Evolutionary conservation across 1,284 basidiomycete genomes (phyloP), one percentile per base, ranked within the genome.

Genomic region (Austroboletus niveus): DNA sequence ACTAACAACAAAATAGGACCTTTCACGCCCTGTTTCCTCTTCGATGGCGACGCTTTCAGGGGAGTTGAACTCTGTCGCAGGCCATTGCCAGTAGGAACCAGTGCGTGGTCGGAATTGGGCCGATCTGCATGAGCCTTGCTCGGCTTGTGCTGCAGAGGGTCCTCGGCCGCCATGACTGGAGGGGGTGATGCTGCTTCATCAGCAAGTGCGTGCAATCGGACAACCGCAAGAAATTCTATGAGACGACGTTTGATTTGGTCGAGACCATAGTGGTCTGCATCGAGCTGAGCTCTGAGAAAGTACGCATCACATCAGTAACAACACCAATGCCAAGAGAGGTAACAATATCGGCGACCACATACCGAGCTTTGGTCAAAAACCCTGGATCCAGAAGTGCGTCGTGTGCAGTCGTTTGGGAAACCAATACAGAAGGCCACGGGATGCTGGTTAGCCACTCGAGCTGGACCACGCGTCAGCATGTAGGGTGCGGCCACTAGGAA

Each of bases 161-260:
- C 45, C 42, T 51, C 50, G 15, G 29, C 29, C 10, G 32, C 29
- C n/a, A 45, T 40, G 27, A 50, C 41, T 2, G 54, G 15, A 11
- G 42, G 15, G 17, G 53, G 45, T 7, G 45, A 24, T n/a, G 53
- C 15, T 12, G 55, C 31, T 31, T 67, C 65, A 34, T 61, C 62
- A 36, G 78, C 77, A 44, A 87, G 75, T 57, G 90, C 84, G 56
- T 83, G 84, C 43, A 96, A 74, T 58, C 92, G 79, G 43, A 94
- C 87, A 27, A 96, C 87, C 0, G 92, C 93, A 22, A 96, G 78
- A 65, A 93, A 95, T 64, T 96, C 93, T 50, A 94, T 87, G 11
- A 96, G 75, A 9, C 93, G 81, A 57, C 91, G 89, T 78, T 96
- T 95, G 69, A 95, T 85, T 69, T 92, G 92, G 59, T 92, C 90